Base-by-base conservation (phyloP, 1,284 basidiomycete species). In the Fomitopsis pinicola region DNA sequence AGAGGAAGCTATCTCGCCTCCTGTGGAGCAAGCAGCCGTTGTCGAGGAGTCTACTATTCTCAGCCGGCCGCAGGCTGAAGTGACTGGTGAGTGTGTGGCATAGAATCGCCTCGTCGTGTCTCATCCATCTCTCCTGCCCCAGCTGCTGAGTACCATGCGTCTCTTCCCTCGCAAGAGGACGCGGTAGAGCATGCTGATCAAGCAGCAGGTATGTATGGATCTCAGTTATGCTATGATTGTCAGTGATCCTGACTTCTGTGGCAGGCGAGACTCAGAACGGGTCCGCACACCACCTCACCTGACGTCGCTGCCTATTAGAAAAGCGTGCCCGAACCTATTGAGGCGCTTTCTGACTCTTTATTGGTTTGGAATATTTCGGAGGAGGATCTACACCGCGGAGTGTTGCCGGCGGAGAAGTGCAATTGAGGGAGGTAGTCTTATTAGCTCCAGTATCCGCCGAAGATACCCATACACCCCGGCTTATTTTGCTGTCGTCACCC, bases 381-480 rank as follows among this genome's bases (percentile, higher is more conserved):
- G 33, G 17, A 8, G 17, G 33, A 54, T 54, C 52, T 54, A 38
- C 26, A 30, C 48, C 22, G 48, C 26, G 48, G 48, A 50, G 26
- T n/a, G 50, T 36, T 30, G 12, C 12, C 6, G 52, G 36, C 36
- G 52, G 52, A 54, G 52, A 54, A 26, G 48, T 50, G 48, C 38
- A 33, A 50, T 28, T 50, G 48, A 50, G 35, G 52, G 35, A 54
- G 52, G 15, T 54, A 40, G 52, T 54, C 36, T 40, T 28, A 48
- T 35, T 50, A 33, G 17, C 38, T 40, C 38, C 58, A 36, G 42
- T 55, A 30, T 55, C 33, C 26, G 52, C 42, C 48, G 52, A 55
- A 42, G 38, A 59, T 59, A 59, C 58, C 58, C 58, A 26, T 59
- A 42, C 33, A 33, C 17, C 52, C 42, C 42, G 42, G 33, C 52